Conservation (phyloP, 495 filamentous ascomycete genomes). For the Annulohypoxylon nitens region DNA sequence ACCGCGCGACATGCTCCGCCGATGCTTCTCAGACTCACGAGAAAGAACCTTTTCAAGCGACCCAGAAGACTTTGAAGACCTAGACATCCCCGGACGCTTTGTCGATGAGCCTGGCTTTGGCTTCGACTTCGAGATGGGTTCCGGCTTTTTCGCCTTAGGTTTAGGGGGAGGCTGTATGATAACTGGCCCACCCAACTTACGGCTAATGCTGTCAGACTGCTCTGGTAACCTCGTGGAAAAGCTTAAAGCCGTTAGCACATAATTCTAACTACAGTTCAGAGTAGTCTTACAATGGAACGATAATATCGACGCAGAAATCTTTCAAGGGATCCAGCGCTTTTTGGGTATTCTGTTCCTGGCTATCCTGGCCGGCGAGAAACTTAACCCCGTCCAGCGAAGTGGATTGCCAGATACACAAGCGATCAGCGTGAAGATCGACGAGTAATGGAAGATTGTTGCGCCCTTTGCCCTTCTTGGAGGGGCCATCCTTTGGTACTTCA, state of each 20-base stretch:
- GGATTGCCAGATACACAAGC: slow-evolving; percentile 97
- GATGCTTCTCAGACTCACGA: slow-evolving; percentile 67
- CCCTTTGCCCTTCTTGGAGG: slow-evolving; percentile 56
- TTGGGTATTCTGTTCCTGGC: slow-evolving; percentile 49
- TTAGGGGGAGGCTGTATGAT: slow-evolving; percentile 73
- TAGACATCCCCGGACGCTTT: slow-evolving; percentile 63
- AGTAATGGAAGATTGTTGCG: slow-evolving; percentile 63
- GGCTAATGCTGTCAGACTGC: slow-evolving; percentile 80
- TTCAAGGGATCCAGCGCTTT: slow-evolving; percentile 55
- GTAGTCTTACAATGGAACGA: slow-evolving; percentile 83
- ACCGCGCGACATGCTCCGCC: slow-evolving; percentile 64
- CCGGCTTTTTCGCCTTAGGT: slow-evolving; percentile 58
- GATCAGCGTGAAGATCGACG: slow-evolving; percentile 88
- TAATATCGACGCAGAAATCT: slow-evolving; percentile 92
- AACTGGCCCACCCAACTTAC: slow-evolving; percentile 85
- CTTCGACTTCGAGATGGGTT: slow-evolving; percentile 51
- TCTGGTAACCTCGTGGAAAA: slow-evolving; percentile 87
- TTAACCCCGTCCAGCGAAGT: slow-evolving; percentile 69
- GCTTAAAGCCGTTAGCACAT: slow-evolving; percentile 56
- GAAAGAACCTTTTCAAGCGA: slow-evolving; percentile 79
- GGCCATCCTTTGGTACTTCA: slow-evolving; percentile 37
- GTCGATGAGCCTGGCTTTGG: slow-evolving; percentile 68
- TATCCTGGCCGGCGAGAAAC: slow-evolving; percentile 61
- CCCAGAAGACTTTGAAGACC: slow-evolving; percentile 66
- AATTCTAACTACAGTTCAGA: background rate